A percentile compares a stretch with the other conserved stretches of the same genome.
Conservation (phyloP, 2,329 filamentous ascomycete species). For the Blastomyces parvus region DNA sequence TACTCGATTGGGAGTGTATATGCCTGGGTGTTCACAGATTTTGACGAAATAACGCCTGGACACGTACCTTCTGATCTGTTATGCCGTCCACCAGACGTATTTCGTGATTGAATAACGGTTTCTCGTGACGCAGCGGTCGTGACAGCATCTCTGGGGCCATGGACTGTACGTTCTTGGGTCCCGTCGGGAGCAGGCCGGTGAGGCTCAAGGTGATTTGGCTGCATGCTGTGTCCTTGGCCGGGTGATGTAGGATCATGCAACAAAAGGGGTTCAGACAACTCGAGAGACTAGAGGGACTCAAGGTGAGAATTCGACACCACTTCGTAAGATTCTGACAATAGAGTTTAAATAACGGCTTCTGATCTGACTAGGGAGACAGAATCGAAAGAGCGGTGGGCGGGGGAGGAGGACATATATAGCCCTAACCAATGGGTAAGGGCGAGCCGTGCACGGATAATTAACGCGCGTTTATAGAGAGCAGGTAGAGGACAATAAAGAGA, state of each 20-base stretch:
- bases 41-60: not conserved
- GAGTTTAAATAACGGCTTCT: not conserved
- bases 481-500: not conserved
- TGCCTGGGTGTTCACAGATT: not conserved
- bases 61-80: slow-evolving; percentile 38
- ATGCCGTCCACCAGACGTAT: slow-evolving; percentile 26
- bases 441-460: not conserved
- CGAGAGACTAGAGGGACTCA: not conserved
- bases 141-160: slow-evolving; percentile 28
- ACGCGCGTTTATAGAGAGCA: not conserved
- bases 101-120: slow-evolving; percentile 26
- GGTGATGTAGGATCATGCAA: not conserved
- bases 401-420: not conserved
- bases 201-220: slow-evolving; percentile 33
- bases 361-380: not conserved
- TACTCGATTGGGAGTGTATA: not conserved
- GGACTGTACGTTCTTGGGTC: slow-evolving; percentile 22
- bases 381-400: not conserved
- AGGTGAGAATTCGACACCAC: not conserved
- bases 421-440: not conserved
- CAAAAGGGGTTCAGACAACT: not conserved
- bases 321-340: not conserved
- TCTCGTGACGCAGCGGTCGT: slow-evolving; percentile 24
- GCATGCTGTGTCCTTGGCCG: slow-evolving; percentile 22
- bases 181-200: slow-evolving; percentile 27